Evolutionary conservation across 768 basidiomycete genomes (phyloP), one percentile per base, ranked within the genome.

Genomic region (Cystofilobasidium ferigula): DNA sequence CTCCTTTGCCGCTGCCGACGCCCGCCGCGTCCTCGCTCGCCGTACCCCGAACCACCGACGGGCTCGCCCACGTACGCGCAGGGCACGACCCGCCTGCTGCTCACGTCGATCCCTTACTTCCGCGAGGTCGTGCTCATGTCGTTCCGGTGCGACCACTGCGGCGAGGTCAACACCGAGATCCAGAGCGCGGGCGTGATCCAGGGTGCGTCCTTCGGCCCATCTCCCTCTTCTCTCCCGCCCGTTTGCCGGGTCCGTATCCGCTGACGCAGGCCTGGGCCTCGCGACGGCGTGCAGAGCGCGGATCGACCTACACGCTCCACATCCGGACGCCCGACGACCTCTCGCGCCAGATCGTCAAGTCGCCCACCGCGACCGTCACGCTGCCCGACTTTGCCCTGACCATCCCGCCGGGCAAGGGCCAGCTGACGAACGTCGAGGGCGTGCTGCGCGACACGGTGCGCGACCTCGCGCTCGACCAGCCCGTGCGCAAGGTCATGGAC

Each of bases 371-470:
- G 77, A 85, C 88, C 64, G 81, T 98, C 71, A 73, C 79, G 53
- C 86, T 99, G 64, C 89, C 90, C 24, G 91, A 98, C 74, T 83
- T 87, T 71, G 85, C 91, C 70, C 81, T 99, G 68, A 94, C 90
- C 2, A 87, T 99, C 35, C 95, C 95, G 0, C 80, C 88, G 0
- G 79, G 79, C 9, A 84, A 89, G 20, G 94, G 94, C 13, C 91
- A 95, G 73, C 83, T 99, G 16, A 97, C 94, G n/a, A 99, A 91
- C 2, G 82, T 97, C 57, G 95, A 99, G 75, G 94, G 95, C 42
- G 82, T 97, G 69, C 77, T 99, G 36, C 82, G 86, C 32, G 86
- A 94, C 70, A 84, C 91, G 48, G 78, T 88, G 35, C 77, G 85
- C 0, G 94, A 98, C 78, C 82, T 98, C 45, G 80, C 80, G 68